Evolutionary conservation across 2,329 filamentous ascomycete genomes (phyloP).

Genomic region (Nigrospora sphaerica): DNA sequence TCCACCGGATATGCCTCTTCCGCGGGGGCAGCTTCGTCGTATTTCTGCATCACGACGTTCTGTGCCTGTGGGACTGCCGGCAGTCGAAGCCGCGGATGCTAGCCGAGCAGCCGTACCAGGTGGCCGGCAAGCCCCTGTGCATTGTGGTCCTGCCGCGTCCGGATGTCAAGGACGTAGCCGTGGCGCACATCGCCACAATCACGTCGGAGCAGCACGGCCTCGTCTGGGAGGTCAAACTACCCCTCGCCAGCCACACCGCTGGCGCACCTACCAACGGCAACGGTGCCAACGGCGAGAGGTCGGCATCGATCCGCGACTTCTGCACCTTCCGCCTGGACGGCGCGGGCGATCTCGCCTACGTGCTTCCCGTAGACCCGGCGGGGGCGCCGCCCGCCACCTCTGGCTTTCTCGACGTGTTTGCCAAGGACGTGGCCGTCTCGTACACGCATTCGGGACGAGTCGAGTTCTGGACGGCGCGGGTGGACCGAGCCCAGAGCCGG

Average conservation of each 20-base stretch:
- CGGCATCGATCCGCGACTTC: constrained; percentile 52
- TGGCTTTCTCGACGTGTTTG: constrained; percentile 79
- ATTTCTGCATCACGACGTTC: constrained; percentile 64
- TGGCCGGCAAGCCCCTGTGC: constrained; percentile 69
- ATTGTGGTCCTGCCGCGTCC: constrained; percentile 65
- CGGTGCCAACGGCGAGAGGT: constrained; percentile 7
- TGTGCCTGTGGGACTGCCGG: constrained; percentile 77
- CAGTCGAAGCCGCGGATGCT: constrained; percentile 50
- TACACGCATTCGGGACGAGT: constrained; percentile 70
- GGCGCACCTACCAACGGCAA: constrained; percentile 22
- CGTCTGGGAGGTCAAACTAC: constrained; percentile 71
- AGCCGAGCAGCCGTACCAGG: constrained; percentile 47
- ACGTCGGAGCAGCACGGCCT: constrained; percentile 71
- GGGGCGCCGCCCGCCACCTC: constrained; percentile 65
- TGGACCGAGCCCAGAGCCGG: constrained; percentile 50
- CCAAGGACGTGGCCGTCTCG: constrained; percentile 77
- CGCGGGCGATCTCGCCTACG: constrained; percentile 51
- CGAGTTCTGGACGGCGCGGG: constrained; percentile 77
- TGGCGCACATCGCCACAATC: constrained; percentile 73
- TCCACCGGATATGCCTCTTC: constrained; percentile 73
- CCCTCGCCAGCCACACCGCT: constrained; percentile 28
- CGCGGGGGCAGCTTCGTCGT: constrained; percentile 72
- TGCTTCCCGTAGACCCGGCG: constrained; percentile 81
- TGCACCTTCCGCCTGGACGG: constrained; percentile 62
- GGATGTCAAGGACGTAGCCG: constrained; percentile 46